phyloP scores from a whole-genome alignment of 441 rosid genomes.

The Jatropha multifida region DNA sequence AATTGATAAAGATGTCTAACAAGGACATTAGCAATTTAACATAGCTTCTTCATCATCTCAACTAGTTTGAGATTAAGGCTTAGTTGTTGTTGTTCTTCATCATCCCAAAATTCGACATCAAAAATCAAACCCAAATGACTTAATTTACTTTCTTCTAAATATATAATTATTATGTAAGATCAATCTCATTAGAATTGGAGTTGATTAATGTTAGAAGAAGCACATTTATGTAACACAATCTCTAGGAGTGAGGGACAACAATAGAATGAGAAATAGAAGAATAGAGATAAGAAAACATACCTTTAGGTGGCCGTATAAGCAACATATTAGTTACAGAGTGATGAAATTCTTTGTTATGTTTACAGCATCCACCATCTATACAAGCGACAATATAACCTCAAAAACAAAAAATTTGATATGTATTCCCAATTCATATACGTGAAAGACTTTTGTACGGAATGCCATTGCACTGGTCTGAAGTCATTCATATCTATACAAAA shows the following conservation, averaged over 20 bases:
- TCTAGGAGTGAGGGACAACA: not conserved
- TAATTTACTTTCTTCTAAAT: not conserved
- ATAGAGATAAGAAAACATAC: not conserved
- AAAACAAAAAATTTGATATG: not conserved
- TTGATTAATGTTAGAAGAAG: not conserved
- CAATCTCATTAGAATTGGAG: not conserved
- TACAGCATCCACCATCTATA: constrained; percentile 17
- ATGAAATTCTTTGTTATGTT: constrained; percentile 8
- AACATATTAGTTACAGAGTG: constrained; percentile 10
- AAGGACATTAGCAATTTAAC: no score
- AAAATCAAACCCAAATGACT: not conserved
- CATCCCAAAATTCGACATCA: no score
- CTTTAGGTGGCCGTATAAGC: not conserved
- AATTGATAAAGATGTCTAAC: no score
- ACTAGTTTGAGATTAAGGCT: no score
- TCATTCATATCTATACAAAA: constrained; percentile 28
- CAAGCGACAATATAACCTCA: constrained; percentile 10
- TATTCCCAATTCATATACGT: constrained; percentile 11
- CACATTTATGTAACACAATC: not conserved
- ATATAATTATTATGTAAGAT: not conserved
- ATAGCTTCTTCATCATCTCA: no score
- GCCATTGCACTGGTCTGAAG: not conserved
- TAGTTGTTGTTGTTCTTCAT: no score
- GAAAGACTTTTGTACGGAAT: not conserved
- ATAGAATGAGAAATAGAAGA: not conserved